Conservation (phyloP, 2,329 filamentous ascomycete genomes). For the Pleoardoris graminearum region DNA sequence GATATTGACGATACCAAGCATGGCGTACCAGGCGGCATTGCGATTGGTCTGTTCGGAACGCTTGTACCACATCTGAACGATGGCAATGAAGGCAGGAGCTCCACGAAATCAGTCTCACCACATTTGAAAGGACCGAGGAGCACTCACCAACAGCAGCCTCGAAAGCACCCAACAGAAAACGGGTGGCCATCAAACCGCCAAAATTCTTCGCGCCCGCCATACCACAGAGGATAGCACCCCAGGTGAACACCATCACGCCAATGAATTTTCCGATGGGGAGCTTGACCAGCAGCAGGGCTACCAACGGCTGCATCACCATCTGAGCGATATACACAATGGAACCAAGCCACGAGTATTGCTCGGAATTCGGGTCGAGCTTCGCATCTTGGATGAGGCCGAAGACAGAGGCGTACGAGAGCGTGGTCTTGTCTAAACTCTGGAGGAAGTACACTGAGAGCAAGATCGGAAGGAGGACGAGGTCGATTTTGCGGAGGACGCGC, state of each 20-base stretch:
- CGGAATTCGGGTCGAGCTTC: slow-evolving; percentile 53
- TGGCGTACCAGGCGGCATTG: slow-evolving; percentile 63
- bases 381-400: slow-evolving; percentile 65
- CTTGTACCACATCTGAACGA: slow-evolving; percentile 66
- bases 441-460: slow-evolving; percentile 66
- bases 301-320: slow-evolving; percentile 57
- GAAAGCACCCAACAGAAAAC: slow-evolving; percentile 69
- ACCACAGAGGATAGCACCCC: slow-evolving; percentile 61
- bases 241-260: slow-evolving; percentile 55
- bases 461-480: slow-evolving; percentile 56
- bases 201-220: slow-evolving; percentile 67
- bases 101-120: slow-evolving; percentile 2
- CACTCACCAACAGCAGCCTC: slow-evolving; percentile 58
- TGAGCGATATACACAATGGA: slow-evolving; percentile 60
- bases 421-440: slow-evolving; percentile 66
- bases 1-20: slow-evolving; percentile 63
- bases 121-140: slow-evolving; percentile 12
- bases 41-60: slow-evolving; percentile 62
- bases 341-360: slow-evolving; percentile 59
- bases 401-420: slow-evolving; percentile 63
- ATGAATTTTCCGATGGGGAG: slow-evolving; percentile 65
- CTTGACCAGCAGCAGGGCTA: slow-evolving; percentile 61
- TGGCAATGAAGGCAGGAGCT: slow-evolving; percentile 47
- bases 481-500: slow-evolving; percentile 56
- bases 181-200: slow-evolving; percentile 61